These are phyloP conservation scores for Citrus trifoliata DNA, from an alignment of 345 rosid species.

Conservation along the genomic window DNA sequence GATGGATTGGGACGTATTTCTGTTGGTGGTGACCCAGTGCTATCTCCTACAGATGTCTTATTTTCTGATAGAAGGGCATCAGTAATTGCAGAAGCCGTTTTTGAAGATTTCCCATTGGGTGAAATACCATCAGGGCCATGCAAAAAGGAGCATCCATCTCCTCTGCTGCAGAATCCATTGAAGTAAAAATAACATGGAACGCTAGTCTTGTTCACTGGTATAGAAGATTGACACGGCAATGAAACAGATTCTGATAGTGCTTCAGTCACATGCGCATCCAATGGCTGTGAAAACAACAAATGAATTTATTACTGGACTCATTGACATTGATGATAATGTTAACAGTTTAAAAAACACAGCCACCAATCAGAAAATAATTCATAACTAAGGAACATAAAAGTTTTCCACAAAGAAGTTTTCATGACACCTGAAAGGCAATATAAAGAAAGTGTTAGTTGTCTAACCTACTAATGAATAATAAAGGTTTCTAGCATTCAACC, in stretches of 20 bases:
- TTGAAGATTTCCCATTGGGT: slow-evolving; percentile 20
- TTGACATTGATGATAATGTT: background rate
- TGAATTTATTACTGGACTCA: background rate
- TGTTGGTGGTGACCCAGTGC: background rate
- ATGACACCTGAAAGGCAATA: background rate
- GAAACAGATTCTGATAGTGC: slow-evolving; percentile 18
- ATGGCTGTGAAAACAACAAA: slow-evolving; percentile 37
- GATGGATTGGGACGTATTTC: slow-evolving; percentile 8
- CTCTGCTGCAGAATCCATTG: slow-evolving; percentile 50
- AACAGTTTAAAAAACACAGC: background rate
- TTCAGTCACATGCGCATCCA: slow-evolving; percentile 36
- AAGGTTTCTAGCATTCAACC: background rate
- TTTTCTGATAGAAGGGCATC: slow-evolving; percentile 17
- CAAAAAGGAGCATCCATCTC: slow-evolving; percentile 45
- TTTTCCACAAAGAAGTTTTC: background rate
- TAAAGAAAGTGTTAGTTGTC: background rate
- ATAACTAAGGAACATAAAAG: background rate
- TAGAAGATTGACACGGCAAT: slow-evolving; percentile 17
- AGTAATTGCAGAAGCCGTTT: slow-evolving; percentile 5
- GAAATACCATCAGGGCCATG: slow-evolving; percentile 35
- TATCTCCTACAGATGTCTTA: slow-evolving; percentile 16
- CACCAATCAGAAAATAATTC: background rate
- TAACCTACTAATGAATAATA: background rate
- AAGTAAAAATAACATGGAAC: slow-evolving; percentile 51
- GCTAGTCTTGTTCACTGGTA: slow-evolving; percentile 26